Base-by-base conservation (phyloP, 306 rosid species). In the Acacia melanoxylon region DNA sequence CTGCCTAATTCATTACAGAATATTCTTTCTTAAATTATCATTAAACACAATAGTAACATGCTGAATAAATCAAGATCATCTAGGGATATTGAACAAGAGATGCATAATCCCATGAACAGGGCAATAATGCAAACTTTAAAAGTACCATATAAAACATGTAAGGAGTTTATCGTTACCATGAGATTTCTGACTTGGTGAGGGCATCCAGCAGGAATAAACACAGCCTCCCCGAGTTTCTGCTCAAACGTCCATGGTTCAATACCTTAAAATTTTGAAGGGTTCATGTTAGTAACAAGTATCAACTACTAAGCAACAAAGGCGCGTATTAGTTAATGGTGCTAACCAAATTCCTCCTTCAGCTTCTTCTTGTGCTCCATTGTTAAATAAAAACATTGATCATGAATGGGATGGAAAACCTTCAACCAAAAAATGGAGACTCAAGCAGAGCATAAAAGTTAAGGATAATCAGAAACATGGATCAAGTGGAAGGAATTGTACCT, bases 131-230 rank as follows among this genome's bases (percentile, higher is more conserved):
- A 25, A 25, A 61, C 19, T 61, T 25, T 25, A 13, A 27, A 37
- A 61, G 37, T 13, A 5, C 6, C 16, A 31, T 6, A 27, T 61
- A 61, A 13, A 42, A 66, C 15, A 42, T 61, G 59, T 65, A 46
- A 9, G 25, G 72, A 82, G 79, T 59, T 70, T 35, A 52, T 71
- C 31, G 52, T 83, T 80, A 89, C 97, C 96, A 85, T 90, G 77
- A 93, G 96, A 85, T 93, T 93, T 74, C 97, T 90, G 41, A 93
- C 97, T 93, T 93, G 97, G 74, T 93, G 97, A 0, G 97, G 97
- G 81, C 97, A 93, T 82, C 97, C 97, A 68, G 97, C 97, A 63
- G 97, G 96, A 80, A 93, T 90, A 90, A 93, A 89, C 70, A 93
- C 94, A 44, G 97, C 96, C 80, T 93, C 97, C 69, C 97, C 97